Base-by-base conservation (phyloP, 805 yeast species). In the Kazachstania psychrophila region DNA sequence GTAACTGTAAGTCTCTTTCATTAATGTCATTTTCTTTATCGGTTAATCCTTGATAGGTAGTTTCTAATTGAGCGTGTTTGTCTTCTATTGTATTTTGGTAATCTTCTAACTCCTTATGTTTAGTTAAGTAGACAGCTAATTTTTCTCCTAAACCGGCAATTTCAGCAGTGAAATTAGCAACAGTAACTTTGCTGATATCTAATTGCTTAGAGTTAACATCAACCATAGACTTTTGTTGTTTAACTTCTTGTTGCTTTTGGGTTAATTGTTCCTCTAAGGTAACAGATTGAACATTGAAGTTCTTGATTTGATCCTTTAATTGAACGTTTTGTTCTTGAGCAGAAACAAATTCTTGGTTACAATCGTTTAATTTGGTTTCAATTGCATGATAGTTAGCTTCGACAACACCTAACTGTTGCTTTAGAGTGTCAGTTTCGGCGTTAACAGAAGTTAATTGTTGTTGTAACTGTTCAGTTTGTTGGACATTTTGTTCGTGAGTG, bases 381-480 rank as follows among this genome's bases (percentile, higher is more conserved):
- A 79, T 69, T 5, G 82, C 76, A 56, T 83, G 80, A 49, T 73
- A 72, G 48, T 74, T 80, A 9, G 94, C 94, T 56, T 87, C 95
- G 2, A 82, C 72, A 29, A 83, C 69, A 0, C 85, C 73, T 1
- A 84, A 66, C 48, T 85, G 88, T 37, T 83, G 75, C 47, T 80
- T 67, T 46, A 87, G 63, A 28, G 74, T 69, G 39, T 78, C 86
- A 5, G 79, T 70, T 51, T 87, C 95, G 37, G 66, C 68, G 31
- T 69, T 74, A 0, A 87, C 73, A 6, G 69, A 60, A n/a, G 61
- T 58, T 45, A 86, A 66, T 27, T 71, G 68, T 10, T 69, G 58
- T 57, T 87, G 89, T 28, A 84, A 81, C 43, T 77, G 75, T 41
- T 75, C 75, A 20, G 82, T 86, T 54, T 79, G 84, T 43, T 73